These are phyloP conservation scores for Pythium aquatile DNA, from an alignment of 352 stramenopile genomes.

Conservation along the genomic window DNA sequence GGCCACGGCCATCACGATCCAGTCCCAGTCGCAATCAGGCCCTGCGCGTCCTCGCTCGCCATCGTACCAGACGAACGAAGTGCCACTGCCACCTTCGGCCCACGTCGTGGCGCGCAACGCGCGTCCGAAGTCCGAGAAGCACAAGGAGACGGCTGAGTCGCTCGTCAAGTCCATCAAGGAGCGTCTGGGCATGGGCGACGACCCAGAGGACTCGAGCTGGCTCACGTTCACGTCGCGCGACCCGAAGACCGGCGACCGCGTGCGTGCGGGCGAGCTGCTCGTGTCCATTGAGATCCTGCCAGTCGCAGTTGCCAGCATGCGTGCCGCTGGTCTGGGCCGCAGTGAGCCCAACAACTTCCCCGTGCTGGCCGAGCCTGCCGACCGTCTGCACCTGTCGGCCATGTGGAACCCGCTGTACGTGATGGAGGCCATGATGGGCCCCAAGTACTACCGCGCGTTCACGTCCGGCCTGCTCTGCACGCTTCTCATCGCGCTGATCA, in stretches of 20 bases:
- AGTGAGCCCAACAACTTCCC: constrained; percentile 83
- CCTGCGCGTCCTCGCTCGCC: constrained; percentile 9
- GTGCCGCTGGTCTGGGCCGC: constrained; percentile 70
- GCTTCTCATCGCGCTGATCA: constrained; percentile 50
- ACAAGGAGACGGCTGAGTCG: constrained; percentile 65
- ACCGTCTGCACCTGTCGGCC: constrained; percentile 67
- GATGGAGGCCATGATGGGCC: constrained; percentile 70
- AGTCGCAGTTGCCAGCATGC: constrained; percentile 45
- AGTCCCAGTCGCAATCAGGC: background rate
- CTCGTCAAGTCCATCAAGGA: constrained; percentile 74
- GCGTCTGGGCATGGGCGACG: constrained; percentile 74
- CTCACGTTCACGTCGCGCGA: constrained; percentile 75
- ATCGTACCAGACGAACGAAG: constrained; percentile 14
- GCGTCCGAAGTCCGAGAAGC: constrained; percentile 27
- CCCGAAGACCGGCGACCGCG: constrained; percentile 48
- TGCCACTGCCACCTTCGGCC: background rate
- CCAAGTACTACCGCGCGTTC: constrained; percentile 70
- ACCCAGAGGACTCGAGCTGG: constrained; percentile 73
- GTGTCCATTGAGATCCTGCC: constrained; percentile 78
- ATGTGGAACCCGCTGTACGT: constrained; percentile 87
- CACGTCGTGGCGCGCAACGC: background rate
- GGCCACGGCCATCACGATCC: constrained; percentile 6
- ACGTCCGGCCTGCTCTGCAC: constrained; percentile 61
- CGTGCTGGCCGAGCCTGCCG: constrained; percentile 64
- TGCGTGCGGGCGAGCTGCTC: constrained; percentile 61